Conservation (phyloP, 768 basidiomycete genomes). For the Mycena kentingensis region DNA sequence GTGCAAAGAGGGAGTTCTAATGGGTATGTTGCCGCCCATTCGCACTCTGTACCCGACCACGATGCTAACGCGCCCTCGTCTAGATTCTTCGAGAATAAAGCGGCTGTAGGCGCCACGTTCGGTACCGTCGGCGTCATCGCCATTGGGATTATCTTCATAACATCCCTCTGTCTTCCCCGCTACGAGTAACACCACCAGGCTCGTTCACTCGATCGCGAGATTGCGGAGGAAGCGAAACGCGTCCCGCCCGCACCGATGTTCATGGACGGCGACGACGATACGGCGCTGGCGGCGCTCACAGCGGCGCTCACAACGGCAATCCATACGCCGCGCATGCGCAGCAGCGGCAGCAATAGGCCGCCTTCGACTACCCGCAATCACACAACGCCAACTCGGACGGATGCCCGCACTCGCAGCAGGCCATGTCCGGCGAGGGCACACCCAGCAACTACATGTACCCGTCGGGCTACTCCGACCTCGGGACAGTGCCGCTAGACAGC, state of each 20-base stretch:
- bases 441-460: slow-evolving; percentile 23
- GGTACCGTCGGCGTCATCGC: slow-evolving; percentile 52
- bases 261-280: slow-evolving; percentile 40
- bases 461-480: slow-evolving; percentile 27
- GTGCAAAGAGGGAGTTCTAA: background rate
- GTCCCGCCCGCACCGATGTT: slow-evolving; percentile 41
- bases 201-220: slow-evolving; percentile 51
- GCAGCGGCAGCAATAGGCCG: background rate
- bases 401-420: background rate
- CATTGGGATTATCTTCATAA: slow-evolving; percentile 37
- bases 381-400: too few species aligned
- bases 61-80: slow-evolving; percentile 1
- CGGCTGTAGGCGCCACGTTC: slow-evolving; percentile 53
- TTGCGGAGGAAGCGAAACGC: slow-evolving; percentile 52
- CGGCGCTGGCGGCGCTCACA: slow-evolving; percentile 13
- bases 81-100: slow-evolving; percentile 55
- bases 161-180: background rate
- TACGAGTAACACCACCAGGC: slow-evolving; percentile 32
- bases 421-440: slow-evolving; percentile 7
- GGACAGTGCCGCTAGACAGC: too few species aligned
- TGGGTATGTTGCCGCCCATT: background rate
- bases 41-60: too few species aligned
- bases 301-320: slow-evolving; percentile 12
- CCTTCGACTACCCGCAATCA: background rate
- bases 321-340: slow-evolving; percentile 20